Evolutionary conservation across 805 yeast genomes (phyloP), one percentile per base, ranked within the genome.

Genomic region (Nakazawaea molendinolei): DNA sequence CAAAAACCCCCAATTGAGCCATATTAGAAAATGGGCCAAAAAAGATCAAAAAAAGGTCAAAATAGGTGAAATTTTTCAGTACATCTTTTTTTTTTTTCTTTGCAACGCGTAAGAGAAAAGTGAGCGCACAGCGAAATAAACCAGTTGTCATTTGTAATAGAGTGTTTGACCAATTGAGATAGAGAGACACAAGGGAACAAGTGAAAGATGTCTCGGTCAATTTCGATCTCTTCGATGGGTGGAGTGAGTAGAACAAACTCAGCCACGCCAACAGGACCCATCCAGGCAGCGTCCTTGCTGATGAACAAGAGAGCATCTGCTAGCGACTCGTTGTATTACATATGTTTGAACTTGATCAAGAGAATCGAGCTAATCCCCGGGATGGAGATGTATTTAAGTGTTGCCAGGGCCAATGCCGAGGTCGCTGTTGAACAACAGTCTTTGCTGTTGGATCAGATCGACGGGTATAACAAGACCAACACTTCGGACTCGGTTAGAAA

Each of bases 351-450:
- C 20, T 62, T 85, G 38, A 69, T 75, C 49, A 65, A 60, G 39
- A 58, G 80, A 41, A 56, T 86, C 23, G 74, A 71, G 36, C 58
- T 63, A 27, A 69, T 83, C 16, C 76, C 82, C 0, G 87, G 80
- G 14, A 67, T 86, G 69, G 71, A 69, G 24, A 81, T 87, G 26
- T 82, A 76, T 53, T 52, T 84, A 40, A 69, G 71, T 36, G 60
- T 75, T 24, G 89, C 90, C 2, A 71, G 70, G 52, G 63, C 71
- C 9, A 65, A 77, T 10, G 83, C 87, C 5, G 89, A 82, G 50
- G 73, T 70, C 23, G 61, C 76, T 33, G 74, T 84, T 31, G 90
- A 82, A 51, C 80, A 79, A 47, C 92, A 83, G 58, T 84, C 87
- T 1, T 57, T 67, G 44, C 60, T 66, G 3, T 51, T 68, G 24